Evolutionary conservation across 257 asterid genomes (phyloP).

Genomic region (Solanum pinnatisectum): DNA sequence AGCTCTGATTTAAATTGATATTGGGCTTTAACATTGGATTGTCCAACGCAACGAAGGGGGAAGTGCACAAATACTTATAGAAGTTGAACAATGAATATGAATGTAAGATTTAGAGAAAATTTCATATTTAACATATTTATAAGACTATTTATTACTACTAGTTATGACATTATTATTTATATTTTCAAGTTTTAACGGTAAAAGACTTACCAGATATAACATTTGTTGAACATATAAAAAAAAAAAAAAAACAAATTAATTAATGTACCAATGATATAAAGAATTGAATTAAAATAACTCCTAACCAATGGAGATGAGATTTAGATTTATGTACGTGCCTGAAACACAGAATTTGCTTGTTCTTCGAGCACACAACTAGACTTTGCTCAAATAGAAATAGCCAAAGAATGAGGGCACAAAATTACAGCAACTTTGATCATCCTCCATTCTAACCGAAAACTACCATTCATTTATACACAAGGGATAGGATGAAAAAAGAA

Average conservation of each 20-base stretch:
- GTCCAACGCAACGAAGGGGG: not conserved
- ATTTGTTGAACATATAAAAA: too few species aligned
- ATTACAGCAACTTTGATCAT: not conserved
- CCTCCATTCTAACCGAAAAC: constrained; percentile 11
- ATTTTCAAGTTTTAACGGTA: too few species aligned
- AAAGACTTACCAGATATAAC: too few species aligned
- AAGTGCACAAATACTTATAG: not conserved
- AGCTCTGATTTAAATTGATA: not conserved
- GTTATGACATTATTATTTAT: too few species aligned
- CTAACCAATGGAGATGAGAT: not conserved
- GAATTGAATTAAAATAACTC: too few species aligned
- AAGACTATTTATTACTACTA: too few species aligned
- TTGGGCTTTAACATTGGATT: not conserved
- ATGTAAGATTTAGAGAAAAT: too few species aligned
- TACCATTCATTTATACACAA: constrained; percentile 21
- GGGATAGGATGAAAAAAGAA: not conserved
- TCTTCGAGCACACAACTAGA: not conserved
- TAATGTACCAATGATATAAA: too few species aligned
- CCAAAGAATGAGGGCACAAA: constrained; percentile 6
- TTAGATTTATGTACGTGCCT: constrained; percentile 8
- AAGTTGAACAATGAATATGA: too few species aligned
- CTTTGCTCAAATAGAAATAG: not conserved
- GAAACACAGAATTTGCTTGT: constrained; percentile 2
- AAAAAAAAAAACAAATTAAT: too few species aligned
- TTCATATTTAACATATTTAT: too few species aligned